A percentile compares a stretch with the other conserved stretches of the same genome.
Conservation (phyloP, 2,329 filamentous ascomycete species). For the Balansia obtecta region DNA sequence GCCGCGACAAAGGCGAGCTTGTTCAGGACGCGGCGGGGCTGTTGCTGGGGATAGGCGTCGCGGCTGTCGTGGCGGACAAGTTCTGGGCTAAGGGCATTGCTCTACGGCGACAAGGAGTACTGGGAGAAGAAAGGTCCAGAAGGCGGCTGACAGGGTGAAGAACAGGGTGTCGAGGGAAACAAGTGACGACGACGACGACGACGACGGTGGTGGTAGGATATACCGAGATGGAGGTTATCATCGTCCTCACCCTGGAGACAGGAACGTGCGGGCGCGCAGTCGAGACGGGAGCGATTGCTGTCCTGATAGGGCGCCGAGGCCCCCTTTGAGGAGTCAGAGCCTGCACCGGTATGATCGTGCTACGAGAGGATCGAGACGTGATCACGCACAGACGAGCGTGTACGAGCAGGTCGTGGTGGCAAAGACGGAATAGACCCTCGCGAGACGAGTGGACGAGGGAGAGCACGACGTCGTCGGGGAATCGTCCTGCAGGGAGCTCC, state of each 20-base stretch:
- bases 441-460: background rate
- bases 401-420: constrained; percentile 10
- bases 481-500: background rate
- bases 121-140: constrained; percentile 14
- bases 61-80: constrained; percentile 21
- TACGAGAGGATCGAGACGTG: constrained; percentile 6
- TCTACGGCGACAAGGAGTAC: constrained; percentile 17
- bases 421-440: constrained; percentile 10
- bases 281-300: background rate
- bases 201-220: no score
- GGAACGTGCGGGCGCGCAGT: background rate
- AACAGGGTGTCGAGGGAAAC: constrained; percentile 2
- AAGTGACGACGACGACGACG: background rate
- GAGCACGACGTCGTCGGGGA: background rate
- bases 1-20: constrained; percentile 8
- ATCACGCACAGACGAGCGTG: constrained; percentile 7
- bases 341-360: background rate
- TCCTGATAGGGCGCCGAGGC: background rate
- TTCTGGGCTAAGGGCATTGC: constrained; percentile 21
- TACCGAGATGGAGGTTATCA: constrained; percentile 2
- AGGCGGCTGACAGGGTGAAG: background rate
- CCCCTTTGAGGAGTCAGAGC: background rate
- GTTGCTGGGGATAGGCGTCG: constrained; percentile 22
- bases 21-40: constrained; percentile 21
- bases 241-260: background rate